Conservation (phyloP, 352 stramenopile genomes). For the Globisporangium carolinianum region DNA sequence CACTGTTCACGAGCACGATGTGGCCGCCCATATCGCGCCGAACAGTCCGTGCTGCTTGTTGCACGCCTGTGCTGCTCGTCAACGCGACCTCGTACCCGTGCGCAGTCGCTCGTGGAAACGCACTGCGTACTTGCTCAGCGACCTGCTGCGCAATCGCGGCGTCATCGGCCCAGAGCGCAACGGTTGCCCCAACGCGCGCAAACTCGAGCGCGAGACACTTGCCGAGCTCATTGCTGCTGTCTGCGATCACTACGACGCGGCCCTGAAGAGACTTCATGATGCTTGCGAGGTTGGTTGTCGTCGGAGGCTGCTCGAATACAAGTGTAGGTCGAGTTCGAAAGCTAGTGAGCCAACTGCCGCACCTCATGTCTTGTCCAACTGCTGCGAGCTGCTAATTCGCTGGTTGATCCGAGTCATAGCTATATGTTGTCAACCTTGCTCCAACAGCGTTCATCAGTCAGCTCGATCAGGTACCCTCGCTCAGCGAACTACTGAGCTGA, state of each 20-base stretch:
- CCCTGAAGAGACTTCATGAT: too few species aligned
- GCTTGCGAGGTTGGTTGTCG: too few species aligned
- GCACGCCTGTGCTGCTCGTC: conserved; percentile 11
- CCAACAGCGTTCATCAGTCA: too few species aligned
- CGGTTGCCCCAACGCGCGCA: too few species aligned
- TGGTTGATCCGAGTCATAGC: too few species aligned
- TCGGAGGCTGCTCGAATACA: too few species aligned
- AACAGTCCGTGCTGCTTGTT: conserved; percentile 6
- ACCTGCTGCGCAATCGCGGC: conserved; percentile 2
- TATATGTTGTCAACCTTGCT: too few species aligned
- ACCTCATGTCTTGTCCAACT: not conserved
- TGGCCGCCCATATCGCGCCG: conserved; percentile 10
- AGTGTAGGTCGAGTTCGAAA: not conserved
- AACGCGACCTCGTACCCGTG: conserved; percentile 17
- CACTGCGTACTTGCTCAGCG: not conserved
- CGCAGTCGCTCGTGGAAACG: not conserved
- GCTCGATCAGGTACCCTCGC: too few species aligned
- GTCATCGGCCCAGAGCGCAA: conserved; percentile 13
- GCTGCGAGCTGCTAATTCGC: too few species aligned
- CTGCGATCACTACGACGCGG: too few species aligned
- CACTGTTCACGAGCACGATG: conserved; percentile 43
- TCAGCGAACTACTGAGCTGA: too few species aligned
- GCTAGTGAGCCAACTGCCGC: not conserved
- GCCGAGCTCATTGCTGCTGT: conserved; percentile 7
- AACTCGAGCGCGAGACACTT: not conserved